phyloP scores from a whole-genome alignment of 352 stramenopile species.

The Peronospora farinosa region DNA sequence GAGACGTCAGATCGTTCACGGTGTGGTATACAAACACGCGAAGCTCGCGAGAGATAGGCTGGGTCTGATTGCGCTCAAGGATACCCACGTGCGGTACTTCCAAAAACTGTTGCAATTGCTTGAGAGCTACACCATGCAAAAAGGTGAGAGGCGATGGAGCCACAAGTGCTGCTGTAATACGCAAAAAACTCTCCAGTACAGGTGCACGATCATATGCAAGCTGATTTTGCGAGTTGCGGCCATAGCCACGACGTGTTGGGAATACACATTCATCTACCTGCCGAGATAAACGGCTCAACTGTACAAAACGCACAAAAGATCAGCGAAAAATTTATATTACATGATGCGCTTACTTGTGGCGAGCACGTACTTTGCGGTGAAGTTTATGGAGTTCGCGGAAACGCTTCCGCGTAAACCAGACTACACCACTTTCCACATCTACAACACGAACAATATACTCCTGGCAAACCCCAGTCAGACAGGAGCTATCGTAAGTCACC shows the following conservation, averaged over 20 bases:
- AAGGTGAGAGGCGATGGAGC: conserved; percentile 72
- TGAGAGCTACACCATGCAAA: conserved; percentile 62
- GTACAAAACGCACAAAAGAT: conserved; percentile 4
- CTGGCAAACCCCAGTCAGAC: conserved; percentile 24
- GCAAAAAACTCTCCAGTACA: conserved; percentile 73
- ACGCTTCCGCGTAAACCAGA: conserved; percentile 78
- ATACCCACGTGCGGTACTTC: conserved; percentile 67
- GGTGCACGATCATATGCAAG: conserved; percentile 65
- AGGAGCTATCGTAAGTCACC: conserved; percentile 3
- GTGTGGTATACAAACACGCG: conserved; percentile 79
- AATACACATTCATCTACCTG: conserved; percentile 67
- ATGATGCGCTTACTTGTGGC: neutral
- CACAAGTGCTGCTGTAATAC: conserved; percentile 59
- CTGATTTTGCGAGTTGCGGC: conserved; percentile 47
- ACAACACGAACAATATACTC: conserved; percentile 84
- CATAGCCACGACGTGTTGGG: conserved; percentile 50
- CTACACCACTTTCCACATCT: conserved; percentile 78
- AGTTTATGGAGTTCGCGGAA: conserved; percentile 82
- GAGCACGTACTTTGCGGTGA: conserved; percentile 57
- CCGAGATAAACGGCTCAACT: conserved; percentile 66
- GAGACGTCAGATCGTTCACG: conserved; percentile 66
- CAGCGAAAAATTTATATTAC: neutral
- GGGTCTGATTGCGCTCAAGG: conserved; percentile 69
- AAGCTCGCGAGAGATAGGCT: conserved; percentile 66
- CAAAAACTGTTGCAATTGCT: conserved; percentile 78